Base-by-base conservation (phyloP, 352 stramenopile genomes). In the Globisporangium spiculum region DNA sequence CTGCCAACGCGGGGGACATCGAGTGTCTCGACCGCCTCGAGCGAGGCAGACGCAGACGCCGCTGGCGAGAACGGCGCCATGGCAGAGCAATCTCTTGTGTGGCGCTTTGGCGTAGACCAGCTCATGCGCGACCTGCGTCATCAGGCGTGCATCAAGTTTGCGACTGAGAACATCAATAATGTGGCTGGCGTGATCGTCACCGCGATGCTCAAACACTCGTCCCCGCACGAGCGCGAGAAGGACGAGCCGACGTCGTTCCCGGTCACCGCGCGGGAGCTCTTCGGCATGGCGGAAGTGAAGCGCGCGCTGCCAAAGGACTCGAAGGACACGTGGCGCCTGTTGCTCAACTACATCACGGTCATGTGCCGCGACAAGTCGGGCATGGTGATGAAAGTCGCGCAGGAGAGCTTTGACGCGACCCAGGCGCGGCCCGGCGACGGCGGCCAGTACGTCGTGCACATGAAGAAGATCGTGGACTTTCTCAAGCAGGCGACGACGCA, bases 291-390 rank as follows among this genome's bases (percentile, higher is more conserved):
- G 12, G 81, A 78, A 7, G 88, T 96, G 63, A 86, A 94, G 62
- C 73, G 75, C 38, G 87, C 82, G 32, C 67, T 96, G 4, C 89
- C 88, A 22, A 73, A 89, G 56, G 84, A 93, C 60, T 81, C 79
- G 22, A 92, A 90, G 60, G 88, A 95, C 65, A 88, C 86, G 60
- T 96, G 87, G 87, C 83, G 86, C 0, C 70, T 95, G 60, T 65
- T 96, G 57, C 80, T 96, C 30, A 95, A 95, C 68, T 96, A 94
- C 78, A 86, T 96, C 64, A 91, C 85, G 62, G 86, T 93, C 69
- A 96, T 96, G 89, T 95, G 87, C 63, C 86, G 86, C 48, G 86
- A 96, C 76, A 93, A 93, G 74, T 94, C 87, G 9, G 89, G 87
- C 18, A 96, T 96, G 89, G 74, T 96, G 56, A 88, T 91, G 72